Base-by-base conservation (phyloP, 2,329 filamentous ascomycete genomes). In the Fusarium sp. region DNA sequence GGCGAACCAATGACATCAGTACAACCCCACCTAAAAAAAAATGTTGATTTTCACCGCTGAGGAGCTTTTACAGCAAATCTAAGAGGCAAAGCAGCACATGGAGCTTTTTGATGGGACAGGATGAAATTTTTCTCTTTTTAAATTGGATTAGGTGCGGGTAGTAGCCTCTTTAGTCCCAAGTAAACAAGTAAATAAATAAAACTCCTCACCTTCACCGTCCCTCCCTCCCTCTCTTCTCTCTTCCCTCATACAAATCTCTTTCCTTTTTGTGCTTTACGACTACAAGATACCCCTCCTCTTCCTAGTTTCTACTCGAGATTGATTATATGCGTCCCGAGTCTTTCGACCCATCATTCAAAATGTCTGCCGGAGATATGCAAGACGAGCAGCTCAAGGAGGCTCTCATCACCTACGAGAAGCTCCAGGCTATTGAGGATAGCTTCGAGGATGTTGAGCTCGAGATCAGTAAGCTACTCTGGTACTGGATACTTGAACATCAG, bases 371-470 rank as follows among this genome's bases (percentile, higher is more conserved):
- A 49, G 72, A 78, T 64, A 67, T 79, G 64, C 78, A 81, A 27
- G 82, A 82, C 64, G 72, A 65, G 48, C 65, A 72, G 58, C 67
- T 74, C 71, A 68, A 74, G 67, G 72, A 76, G 72, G 74, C 74
- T 38, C 72, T 81, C 63, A 82, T 91, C 67, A 87, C 86, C 63
- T 94, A 93, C 81, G 91, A 94, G 81, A 88, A 95, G 79, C 89
- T 98, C 70, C 87, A 89, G 62, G 87, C 91, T 61, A 85, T 98
- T 70, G 93, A 97, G 84, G 87, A 90, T 73, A 91, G 97, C 70
- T 97, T 97, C 76, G 90, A 94, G 65, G 89, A 94, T 75, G 90
- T 90, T 38, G 94, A 98, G 82, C 86, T 91, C 38, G 91, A 97
- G 79, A 91, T 96, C 76, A 86, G 94, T 97, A 85, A 79, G 91